Evolutionary conservation across 768 basidiomycete species (phyloP).

Genomic region (Mycena floridula): DNA sequence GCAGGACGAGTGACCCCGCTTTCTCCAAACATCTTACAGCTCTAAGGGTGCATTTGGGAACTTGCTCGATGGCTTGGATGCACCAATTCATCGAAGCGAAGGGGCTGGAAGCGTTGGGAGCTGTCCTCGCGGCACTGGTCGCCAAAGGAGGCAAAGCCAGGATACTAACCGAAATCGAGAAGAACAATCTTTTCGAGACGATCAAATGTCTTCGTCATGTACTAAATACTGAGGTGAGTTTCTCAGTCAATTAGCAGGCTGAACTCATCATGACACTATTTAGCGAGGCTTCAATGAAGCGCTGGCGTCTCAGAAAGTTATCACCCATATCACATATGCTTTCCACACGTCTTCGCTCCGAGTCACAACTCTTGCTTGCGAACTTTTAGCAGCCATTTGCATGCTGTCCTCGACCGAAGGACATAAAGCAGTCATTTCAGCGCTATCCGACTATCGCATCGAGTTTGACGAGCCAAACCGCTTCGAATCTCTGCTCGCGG

Average conservation of each 20-base stretch:
- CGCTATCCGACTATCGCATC: conserved; percentile 75
- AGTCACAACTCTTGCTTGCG: conserved; percentile 61
- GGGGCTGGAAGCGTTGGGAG: conserved; percentile 61
- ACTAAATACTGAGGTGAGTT: conserved; percentile 76
- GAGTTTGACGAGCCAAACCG: conserved; percentile 69
- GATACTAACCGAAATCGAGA: conserved; percentile 57
- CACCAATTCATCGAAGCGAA: conserved; percentile 68
- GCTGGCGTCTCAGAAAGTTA: conserved; percentile 52
- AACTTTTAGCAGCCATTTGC: conserved; percentile 81
- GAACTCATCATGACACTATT: conserved; percentile 7
- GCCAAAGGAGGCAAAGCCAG: conserved; percentile 63
- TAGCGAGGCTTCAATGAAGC: conserved; percentile 70
- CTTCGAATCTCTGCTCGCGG: conserved; percentile 68
- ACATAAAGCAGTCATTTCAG: conserved; percentile 66
- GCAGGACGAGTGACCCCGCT: conserved; percentile 49
- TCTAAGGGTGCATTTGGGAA: conserved; percentile 81
- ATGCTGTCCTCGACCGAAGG: conserved; percentile 67
- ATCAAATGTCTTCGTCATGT: conserved; percentile 78
- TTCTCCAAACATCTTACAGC: conserved; percentile 75
- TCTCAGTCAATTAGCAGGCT: neutral
- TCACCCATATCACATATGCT: conserved; percentile 69
- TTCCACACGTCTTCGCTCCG: conserved; percentile 64
- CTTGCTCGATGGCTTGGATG: conserved; percentile 73
- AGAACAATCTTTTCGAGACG: conserved; percentile 61
- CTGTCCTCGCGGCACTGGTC: conserved; percentile 53